Evolutionary conservation across 306 rosid genomes (phyloP), one percentile per base, ranked within the genome.

Genomic region (Rosa chinensis): DNA sequence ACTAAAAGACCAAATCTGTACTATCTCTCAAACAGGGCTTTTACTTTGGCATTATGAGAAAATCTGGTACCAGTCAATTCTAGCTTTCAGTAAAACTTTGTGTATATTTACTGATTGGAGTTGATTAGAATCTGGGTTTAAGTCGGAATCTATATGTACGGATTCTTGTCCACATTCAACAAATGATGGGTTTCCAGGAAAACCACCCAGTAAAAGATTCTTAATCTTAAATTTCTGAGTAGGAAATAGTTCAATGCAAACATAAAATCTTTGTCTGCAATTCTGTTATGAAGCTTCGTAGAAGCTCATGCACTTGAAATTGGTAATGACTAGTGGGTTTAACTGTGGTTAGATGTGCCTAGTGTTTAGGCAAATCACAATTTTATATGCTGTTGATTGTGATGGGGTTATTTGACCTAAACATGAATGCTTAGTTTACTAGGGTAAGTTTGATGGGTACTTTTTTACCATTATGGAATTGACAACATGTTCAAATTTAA

Each of bases 251-350:
- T 63, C n/a, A 20, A 48, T 48, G 61, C 8, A 40, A 35, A 58
- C 70, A 47, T 72, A 72, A 72, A 4, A 17, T 28, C 68, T 12
- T 53, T 52, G 61, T 80, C 52, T 59, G 17, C 70, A 67, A 53
- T 75, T 58, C 14, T 21, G 5, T 45, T 73, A 5, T 59, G 84
- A 76, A 76, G 79, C 61, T 81, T 81, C 74, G 58, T 20, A 59
- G 78, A 81, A 61, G 81, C 63, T 50, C 25, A 63, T 25, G 49
- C 43, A 14, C 47, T 64, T 14, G 56, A 53, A 8, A 4, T 12
- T 14, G 17, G n/a, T 66, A 66, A 28, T 62, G 42, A 64, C 49
- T 8, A 67, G 16, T 18, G 23, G 28, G 8, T 18, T 14, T 18
- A 18, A 35, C 28, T 66, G 14, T 67, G 12, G 17, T 67, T 40